Base-by-base conservation (phyloP, 139 green algal genomes). In the Pycnococcus provasolii region DNA sequence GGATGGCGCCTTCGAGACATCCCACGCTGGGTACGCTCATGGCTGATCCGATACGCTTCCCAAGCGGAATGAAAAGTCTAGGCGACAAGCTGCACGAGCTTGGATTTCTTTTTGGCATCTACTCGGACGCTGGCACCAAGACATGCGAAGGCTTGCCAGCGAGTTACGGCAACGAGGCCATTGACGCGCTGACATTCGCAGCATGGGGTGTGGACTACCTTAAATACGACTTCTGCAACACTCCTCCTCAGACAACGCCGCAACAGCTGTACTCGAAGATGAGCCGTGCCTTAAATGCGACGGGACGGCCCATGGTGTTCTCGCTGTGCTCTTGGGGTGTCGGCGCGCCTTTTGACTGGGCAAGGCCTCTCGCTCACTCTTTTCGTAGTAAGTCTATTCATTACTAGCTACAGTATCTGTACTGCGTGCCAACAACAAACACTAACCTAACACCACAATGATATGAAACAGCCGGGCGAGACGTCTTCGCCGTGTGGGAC, bases 161-260 rank as follows among this genome's bases (percentile, higher is more conserved):
- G 62, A 82, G 63, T 42, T 79, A 64, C 9, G 80, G 80, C n/a
- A 74, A 83, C 64, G 84, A 90, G 75, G 65, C 76, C 64, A 26
- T 78, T 68, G 86, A 92, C 66, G 84, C 84, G 0, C 40, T 67
- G 37, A 83, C 76, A 0, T 92, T 82, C 48, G 86, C 86, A 0
- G 73, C 73, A 2, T 90, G 86, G 85, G 86, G 80, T 37, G 78
- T 90, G 2, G 84, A 90, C 58, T 86, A 86, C 61, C 66, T 91
- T 42, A 91, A 91, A 69, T 87, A 81, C 42, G 84, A 89, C 67
- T 87, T 83, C 64, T 87, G 81, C 68, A 53, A 47, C 71, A 83
- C 81, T 62, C 26, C 46, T 37, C 39, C 45, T 13, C 15, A 68
- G 48, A 45, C 9, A 13, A 37, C 45, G 48, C 13, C 63, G 13